phyloP scores from a whole-genome alignment of 1,284 basidiomycete species.

The Pyrrhoderma noxium region DNA sequence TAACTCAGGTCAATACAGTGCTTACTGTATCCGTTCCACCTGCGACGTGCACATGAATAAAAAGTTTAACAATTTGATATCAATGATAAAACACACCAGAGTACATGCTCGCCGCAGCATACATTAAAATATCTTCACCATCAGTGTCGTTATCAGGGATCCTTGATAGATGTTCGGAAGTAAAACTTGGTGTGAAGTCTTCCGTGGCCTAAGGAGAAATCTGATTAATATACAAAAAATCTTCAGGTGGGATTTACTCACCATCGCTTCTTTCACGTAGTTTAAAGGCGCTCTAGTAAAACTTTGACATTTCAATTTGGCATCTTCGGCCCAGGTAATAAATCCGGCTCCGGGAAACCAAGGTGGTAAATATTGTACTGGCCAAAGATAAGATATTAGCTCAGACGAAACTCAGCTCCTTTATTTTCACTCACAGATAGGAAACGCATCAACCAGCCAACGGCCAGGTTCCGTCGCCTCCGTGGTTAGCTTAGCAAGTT shows the following conservation, averaged over 20 bases:
- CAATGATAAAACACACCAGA: background rate
- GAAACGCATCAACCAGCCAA: constrained; percentile 40
- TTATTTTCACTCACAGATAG: constrained; percentile 27
- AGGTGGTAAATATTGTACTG: constrained; percentile 5
- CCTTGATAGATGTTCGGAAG: too few species aligned
- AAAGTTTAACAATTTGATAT: background rate
- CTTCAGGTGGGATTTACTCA: too few species aligned
- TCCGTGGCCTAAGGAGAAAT: too few species aligned
- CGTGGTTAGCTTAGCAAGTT: constrained; percentile 34
- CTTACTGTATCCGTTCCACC: constrained; percentile 39
- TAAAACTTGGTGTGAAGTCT: too few species aligned
- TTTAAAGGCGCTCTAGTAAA: too few species aligned
- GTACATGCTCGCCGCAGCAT: constrained; percentile 36
- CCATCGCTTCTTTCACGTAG: too few species aligned
- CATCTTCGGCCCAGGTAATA: too few species aligned
- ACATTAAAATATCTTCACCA: too few species aligned
- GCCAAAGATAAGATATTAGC: background rate
- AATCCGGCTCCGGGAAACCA: too few species aligned
- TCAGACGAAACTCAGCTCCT: background rate
- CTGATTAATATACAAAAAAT: too few species aligned
- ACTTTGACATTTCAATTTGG: too few species aligned
- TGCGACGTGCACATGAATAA: constrained; percentile 17
- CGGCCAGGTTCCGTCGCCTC: constrained; percentile 35
- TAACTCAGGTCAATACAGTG: background rate
- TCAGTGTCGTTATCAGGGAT: too few species aligned